phyloP scores from a whole-genome alignment of 2,329 filamentous ascomycete species.

The Paradendryphiella salina region DNA sequence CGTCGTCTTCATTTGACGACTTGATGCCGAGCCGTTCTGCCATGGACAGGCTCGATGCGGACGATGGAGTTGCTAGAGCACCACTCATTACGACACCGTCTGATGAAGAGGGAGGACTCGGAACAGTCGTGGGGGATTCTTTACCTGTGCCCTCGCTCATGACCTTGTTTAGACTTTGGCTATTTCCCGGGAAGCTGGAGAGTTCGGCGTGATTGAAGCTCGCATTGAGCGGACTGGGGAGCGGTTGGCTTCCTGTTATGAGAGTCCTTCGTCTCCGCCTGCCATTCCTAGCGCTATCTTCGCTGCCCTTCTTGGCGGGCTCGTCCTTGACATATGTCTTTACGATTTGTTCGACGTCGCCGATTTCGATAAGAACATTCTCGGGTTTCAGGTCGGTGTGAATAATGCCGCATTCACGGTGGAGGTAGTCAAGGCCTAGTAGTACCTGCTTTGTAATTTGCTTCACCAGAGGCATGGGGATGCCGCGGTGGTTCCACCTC shows the following conservation, averaged over 20 bases:
- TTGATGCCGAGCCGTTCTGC: constrained; percentile 60
- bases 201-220: constrained; percentile 82
- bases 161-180: constrained; percentile 81
- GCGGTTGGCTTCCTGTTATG: constrained; percentile 94
- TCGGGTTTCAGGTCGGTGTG: constrained; percentile 97
- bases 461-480: constrained; percentile 94
- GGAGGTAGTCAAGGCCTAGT: constrained; percentile 91
- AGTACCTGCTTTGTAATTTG: constrained; percentile 99
- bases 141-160: constrained; percentile 72
- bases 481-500: constrained; percentile 96
- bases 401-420: constrained; percentile 97
- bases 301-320: constrained; percentile 64
- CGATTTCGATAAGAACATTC: constrained; percentile 98
- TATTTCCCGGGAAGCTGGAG: constrained; percentile 59
- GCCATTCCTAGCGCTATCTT: constrained; percentile 91
- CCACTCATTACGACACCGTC: constrained; percentile 59
- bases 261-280: constrained; percentile 86
- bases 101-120: constrained; percentile 47
- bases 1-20: constrained; percentile 55
- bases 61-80: constrained; percentile 56
- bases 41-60: constrained; percentile 58
- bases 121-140: constrained; percentile 49
- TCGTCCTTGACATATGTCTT: constrained; percentile 92
- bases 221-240: constrained; percentile 91
- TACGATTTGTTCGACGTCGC: constrained; percentile 97